Evolutionary conservation across 176 grass and related monocot species (phyloP).

Genomic region (Phyllostachys edulis): DNA sequence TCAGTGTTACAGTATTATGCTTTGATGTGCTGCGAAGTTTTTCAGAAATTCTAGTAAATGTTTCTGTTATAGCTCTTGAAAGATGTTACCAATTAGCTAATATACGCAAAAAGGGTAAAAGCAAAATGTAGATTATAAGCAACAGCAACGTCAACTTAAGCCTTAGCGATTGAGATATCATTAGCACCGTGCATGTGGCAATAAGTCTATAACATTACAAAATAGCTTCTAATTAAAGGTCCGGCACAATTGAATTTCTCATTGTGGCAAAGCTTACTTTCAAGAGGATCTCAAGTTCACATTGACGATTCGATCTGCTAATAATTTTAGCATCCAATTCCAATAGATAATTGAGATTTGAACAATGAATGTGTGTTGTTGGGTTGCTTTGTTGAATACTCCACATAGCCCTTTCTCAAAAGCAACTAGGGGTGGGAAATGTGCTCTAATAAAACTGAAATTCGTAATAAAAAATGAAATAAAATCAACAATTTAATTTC

Average conservation of each 20-base stretch:
- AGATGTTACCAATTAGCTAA: background rate
- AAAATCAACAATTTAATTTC: too few relatives aligned
- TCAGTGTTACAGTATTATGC: background rate
- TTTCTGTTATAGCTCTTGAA: background rate
- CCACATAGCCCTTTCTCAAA: background rate
- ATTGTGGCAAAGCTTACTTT: background rate
- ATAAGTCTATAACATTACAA: background rate
- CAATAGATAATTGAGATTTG: conserved; percentile 8
- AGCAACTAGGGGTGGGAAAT: background rate
- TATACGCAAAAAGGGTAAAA: background rate
- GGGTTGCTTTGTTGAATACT: background rate
- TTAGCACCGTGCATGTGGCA: background rate
- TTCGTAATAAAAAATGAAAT: too few relatives aligned
- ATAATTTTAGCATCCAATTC: background rate
- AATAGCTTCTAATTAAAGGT: background rate
- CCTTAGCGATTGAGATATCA: background rate
- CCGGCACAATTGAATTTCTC: background rate
- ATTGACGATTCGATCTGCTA: background rate
- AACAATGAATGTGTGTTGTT: background rate
- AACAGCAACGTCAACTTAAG: too few relatives aligned
- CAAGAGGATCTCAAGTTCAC: background rate
- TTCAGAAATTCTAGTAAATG: background rate
- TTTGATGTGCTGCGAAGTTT: background rate
- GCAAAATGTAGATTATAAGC: too few relatives aligned
- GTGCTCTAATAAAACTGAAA: background rate